phyloP scores from a whole-genome alignment of 2,329 filamentous ascomycete species.

The Hypoxylon sp. region DNA sequence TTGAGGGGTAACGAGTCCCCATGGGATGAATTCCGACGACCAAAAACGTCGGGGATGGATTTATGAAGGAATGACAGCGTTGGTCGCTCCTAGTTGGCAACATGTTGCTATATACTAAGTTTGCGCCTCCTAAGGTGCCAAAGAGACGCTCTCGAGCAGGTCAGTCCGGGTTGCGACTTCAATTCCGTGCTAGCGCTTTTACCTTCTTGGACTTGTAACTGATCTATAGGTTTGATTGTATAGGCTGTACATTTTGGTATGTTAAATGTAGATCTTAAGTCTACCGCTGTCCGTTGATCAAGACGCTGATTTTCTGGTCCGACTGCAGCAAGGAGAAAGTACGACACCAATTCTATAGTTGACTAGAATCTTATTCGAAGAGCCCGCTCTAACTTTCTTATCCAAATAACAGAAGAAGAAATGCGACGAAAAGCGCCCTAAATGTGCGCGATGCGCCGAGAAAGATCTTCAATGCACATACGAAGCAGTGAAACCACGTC shows the following conservation, averaged over 20 bases:
- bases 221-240: conserved; percentile 44
- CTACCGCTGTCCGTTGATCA: conserved; percentile 6
- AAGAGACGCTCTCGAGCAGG: conserved; percentile 73
- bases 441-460: conserved; percentile 67
- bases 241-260: conserved; percentile 69
- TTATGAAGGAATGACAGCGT: conserved; percentile 40
- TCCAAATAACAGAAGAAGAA: conserved; percentile 66
- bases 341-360: conserved; percentile 46
- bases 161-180: conserved; percentile 55
- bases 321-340: conserved; percentile 68
- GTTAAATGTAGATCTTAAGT: conserved; percentile 47
- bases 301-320: conserved; percentile 43
- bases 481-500: conserved; percentile 62
- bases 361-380: conserved; percentile 10
- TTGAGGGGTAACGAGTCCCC: conserved; percentile 35
- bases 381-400: conserved; percentile 30
- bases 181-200: conserved; percentile 4
- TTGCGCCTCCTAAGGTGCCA: conserved; percentile 70
- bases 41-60: conserved; percentile 15
- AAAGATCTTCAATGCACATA: conserved; percentile 65
- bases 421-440: conserved; percentile 67
- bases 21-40: conserved; percentile 13
- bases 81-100: conserved; percentile 44
- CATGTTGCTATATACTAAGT: conserved; percentile 72
- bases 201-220: conserved; percentile 39